Conservation (phyloP, 2,329 filamentous ascomycete genomes). For the Venturia oleaginea region DNA sequence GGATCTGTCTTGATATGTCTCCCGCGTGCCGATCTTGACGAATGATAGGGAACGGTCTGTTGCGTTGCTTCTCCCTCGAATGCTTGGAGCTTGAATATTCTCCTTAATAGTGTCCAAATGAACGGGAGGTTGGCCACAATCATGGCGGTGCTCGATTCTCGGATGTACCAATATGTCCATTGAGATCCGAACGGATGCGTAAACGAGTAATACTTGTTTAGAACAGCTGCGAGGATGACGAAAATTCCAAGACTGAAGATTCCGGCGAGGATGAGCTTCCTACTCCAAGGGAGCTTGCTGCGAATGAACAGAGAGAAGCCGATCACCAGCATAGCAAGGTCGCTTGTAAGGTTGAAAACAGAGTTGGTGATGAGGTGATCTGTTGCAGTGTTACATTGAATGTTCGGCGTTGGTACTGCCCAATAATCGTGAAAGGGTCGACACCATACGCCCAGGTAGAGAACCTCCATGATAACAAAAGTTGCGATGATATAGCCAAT, state of each 20-base stretch:
- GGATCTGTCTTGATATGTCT: constrained; percentile 4
- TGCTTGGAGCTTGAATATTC: constrained; percentile 31
- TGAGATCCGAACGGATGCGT: constrained; percentile 44
- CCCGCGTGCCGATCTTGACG: constrained; percentile 13
- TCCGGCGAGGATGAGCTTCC: constrained; percentile 45
- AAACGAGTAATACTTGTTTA: constrained; percentile 56
- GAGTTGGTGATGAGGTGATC: constrained; percentile 32
- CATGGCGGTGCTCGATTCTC: constrained; percentile 47
- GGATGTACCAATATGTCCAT: constrained; percentile 53
- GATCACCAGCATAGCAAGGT: constrained; percentile 36
- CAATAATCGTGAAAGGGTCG: constrained; percentile 45
- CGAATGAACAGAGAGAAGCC: constrained; percentile 37
- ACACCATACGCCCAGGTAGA: constrained; percentile 48
- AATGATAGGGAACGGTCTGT: constrained; percentile 12
- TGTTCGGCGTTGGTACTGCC: constrained; percentile 35
- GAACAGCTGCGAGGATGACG: constrained; percentile 45
- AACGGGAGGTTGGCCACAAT: constrained; percentile 54
- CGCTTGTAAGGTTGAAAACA: constrained; percentile 37
- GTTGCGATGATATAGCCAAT: constrained; percentile 36
- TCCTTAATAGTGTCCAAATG: constrained; percentile 48
- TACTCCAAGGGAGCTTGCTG: constrained; percentile 33
- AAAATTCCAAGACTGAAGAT: constrained; percentile 48
- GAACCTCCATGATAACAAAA: constrained; percentile 41
- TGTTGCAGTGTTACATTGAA: constrained; percentile 35
- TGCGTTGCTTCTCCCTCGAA: constrained; percentile 17